Evolutionary conservation across 495 filamentous ascomycete species (phyloP), one percentile per base, ranked within the genome.

Genomic region (Staphylotrichum longicolle): DNA sequence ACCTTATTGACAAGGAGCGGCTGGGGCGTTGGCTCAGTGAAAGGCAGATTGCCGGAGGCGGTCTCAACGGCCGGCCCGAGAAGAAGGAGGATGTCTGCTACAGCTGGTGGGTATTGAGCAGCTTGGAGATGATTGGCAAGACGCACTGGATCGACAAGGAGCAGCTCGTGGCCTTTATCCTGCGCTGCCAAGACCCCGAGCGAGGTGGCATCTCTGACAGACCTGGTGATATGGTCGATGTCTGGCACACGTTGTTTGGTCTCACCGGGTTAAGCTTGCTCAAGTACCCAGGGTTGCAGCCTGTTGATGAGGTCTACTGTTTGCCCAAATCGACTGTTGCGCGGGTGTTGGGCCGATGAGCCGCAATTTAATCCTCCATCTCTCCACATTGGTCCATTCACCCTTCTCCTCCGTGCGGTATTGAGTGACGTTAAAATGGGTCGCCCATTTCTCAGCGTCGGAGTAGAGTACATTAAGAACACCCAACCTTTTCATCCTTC

Each of bases 71-170:
- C 4, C 82, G 94, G 53, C 94, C 94, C 1, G 95, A 98, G 76
- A 98, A 98, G 77, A 77, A 91, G 55, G 91, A 93, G 72, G 95
- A 98, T 77, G 92, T 96, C 7, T 98, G 94, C 75, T 98, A 98
- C 73, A 95, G 90, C 70, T 98, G 94, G 94, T 98, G 94, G 94
- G 94, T 97, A 32, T 73, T 88, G 57, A 89, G 87, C 67, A 96
- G 91, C 70, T 72, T 98, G 61, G 88, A 86, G 32, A 96, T 97
- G 85, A 89, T 98, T 62, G 90, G 83, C 54, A 84, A 88, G 61
- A 79, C 92, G 44, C 86, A 96, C 72, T 98, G 94, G 94, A 93
- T 98, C 66, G 88, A 97, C 76, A 79, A 82, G 35, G 78, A 86
- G 58, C 89, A 88, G 69, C 83, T 98, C 66, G 77, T 85, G 54